A percentile compares a stretch with the other conserved stretches of the same genome.
These are phyloP conservation scores for Mallotus repandus DNA, from an alignment of 441 rosid genomes.

Conservation along the genomic window DNA sequence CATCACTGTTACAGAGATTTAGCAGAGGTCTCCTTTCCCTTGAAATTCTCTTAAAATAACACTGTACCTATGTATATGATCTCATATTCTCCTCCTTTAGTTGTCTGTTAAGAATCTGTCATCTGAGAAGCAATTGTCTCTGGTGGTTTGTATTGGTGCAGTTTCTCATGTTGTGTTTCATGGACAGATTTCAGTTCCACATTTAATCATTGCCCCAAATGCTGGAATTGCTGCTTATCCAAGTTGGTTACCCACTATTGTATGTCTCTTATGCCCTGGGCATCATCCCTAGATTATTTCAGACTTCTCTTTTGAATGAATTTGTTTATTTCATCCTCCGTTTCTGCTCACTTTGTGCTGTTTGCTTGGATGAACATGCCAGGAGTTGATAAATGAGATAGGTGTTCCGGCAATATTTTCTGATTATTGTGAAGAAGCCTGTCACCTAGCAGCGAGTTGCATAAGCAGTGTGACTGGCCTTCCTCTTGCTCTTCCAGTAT, in stretches of 20 bases:
- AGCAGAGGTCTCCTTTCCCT: conserved; percentile 39
- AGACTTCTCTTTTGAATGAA: neutral
- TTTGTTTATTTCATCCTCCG: neutral
- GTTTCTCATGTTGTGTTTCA: conserved; percentile 17
- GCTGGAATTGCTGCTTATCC: conserved; percentile 88
- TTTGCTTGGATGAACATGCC: conserved; percentile 18
- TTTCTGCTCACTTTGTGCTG: neutral
- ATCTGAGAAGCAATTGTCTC: conserved; percentile 8
- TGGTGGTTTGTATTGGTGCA: neutral
- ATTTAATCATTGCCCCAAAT: conserved; percentile 76
- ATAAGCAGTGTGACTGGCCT: conserved; percentile 48
- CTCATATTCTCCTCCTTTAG: neutral
- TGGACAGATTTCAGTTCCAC: conserved; percentile 62
- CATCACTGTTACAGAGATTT: conserved; percentile 67
- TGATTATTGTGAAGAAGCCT: conserved; percentile 98
- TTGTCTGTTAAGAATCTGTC: neutral
- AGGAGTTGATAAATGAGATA: conserved; percentile 72
- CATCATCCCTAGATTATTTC: neutral
- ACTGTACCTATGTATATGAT: neutral
- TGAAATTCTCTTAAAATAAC: neutral
- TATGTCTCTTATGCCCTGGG: conserved; percentile 31
- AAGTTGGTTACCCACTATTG: conserved; percentile 84
- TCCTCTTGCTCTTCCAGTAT: conserved; percentile 53
- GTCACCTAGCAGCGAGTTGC: conserved; percentile 74
- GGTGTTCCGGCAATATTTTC: conserved; percentile 73